Base-by-base conservation (phyloP, 768 basidiomycete genomes). In the Symmetrospora coprosmae region DNA sequence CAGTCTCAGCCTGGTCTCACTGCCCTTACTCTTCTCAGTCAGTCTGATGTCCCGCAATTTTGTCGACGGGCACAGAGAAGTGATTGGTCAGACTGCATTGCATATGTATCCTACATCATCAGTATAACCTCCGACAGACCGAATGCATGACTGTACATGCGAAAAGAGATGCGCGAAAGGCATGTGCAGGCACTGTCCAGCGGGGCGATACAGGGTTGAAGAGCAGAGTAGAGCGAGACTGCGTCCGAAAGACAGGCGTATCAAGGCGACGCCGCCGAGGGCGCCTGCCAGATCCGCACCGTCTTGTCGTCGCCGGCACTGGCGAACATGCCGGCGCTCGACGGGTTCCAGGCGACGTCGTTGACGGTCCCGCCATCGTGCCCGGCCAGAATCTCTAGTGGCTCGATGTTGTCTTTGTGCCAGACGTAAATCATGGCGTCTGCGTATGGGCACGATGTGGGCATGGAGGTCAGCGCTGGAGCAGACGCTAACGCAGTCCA, bases 401-500 rank as follows among this genome's bases (percentile, higher is more conserved):
- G 77, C 2, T 78, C 75, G 1, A 84, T 85, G 9, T 84, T 84
- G 67, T 87, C 84, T 45, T 85, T 81, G 71, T 96, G 87, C 91
- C 92, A 99, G 34, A 96, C 80, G 74, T 96, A 94, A 43, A 97
- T 84, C 64, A 85, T 85, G 41, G 84, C 81, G 73, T 99, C 94
- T 97, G 70, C 51, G 53, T 59, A 56, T 23, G n/a, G n/a, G n/a
- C n/a, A n/a, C 14, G 39, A 8, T 58, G 31, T 5, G 34, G 40
- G 17, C 3, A 37, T 27, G 27, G n/a, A 23, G 33, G 45, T 11
- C n/a, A 13, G 45, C 45, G 21, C 21, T 7, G 47, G 47, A 31
- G 17, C 27, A 49, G 13, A 46, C 13, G n/a, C 13, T 46, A 46
- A 11, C 45, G 11, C 27, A n/a, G 9, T n/a, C 21, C 13, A 23